These are phyloP conservation scores for Triticum monococcum DNA, from an alignment of 176 grass and related monocot genomes.

Conservation along the genomic window DNA sequence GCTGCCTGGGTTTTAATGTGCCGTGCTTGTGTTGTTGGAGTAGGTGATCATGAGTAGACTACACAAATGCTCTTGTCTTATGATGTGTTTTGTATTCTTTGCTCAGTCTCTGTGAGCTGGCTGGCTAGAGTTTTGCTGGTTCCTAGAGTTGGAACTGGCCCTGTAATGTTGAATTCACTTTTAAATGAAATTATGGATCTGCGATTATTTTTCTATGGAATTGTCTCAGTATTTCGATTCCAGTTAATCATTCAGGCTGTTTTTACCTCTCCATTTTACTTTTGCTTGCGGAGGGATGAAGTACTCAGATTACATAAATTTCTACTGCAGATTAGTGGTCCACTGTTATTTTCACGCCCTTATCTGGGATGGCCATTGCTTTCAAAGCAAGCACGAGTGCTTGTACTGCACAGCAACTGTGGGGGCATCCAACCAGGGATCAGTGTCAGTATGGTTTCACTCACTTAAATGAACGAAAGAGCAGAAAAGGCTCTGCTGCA, in stretches of 20 bases:
- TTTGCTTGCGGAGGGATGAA: neutral
- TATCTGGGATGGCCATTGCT: conserved; percentile 43
- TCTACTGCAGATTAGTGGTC: conserved; percentile 21
- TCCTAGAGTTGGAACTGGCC: neutral
- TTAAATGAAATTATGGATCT: neutral
- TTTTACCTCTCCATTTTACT: neutral
- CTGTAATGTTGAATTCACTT: neutral
- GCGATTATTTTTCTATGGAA: neutral
- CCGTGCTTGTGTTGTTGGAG: neutral
- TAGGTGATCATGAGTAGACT: neutral
- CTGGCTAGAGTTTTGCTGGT: neutral
- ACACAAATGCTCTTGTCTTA: neutral
- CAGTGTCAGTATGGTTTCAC: conserved; percentile 32
- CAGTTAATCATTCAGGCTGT: neutral
- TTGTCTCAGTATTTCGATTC: neutral
- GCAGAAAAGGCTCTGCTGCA: conserved; percentile 9
- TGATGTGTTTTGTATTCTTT: neutral
- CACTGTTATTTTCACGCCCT: neutral
- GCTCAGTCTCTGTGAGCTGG: neutral
- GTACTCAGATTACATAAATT: neutral
- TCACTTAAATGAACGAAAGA: conserved; percentile 34
- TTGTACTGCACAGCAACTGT: neutral
- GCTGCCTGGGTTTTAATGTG: neutral
- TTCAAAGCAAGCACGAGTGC: conserved; percentile 38
- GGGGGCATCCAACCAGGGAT: conserved; percentile 14